A percentile compares a stretch with the other conserved stretches of the same genome.
Evolutionary conservation across 768 basidiomycete genomes (phyloP).

Genomic region (Rhodotorula paludigena): DNA sequence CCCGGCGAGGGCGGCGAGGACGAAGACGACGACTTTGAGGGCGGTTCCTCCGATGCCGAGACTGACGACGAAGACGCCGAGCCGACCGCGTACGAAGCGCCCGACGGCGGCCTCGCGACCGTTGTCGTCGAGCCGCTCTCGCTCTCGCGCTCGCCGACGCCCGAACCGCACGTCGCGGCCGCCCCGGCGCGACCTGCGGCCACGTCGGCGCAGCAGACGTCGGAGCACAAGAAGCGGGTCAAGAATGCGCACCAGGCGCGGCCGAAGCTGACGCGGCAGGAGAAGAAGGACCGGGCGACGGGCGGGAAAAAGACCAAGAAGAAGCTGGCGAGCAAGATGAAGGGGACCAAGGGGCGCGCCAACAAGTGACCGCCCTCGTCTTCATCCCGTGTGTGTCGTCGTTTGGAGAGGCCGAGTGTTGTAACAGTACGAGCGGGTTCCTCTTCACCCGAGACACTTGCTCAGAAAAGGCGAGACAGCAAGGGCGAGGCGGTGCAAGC

Average conservation of each 20-base stretch:
- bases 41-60: neutral
- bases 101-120: slow-evolving; percentile 27
- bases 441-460: no score
- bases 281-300: slow-evolving; percentile 33
- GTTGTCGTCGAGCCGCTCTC: slow-evolving; percentile 31
- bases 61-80: neutral
- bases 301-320: slow-evolving; percentile 34
- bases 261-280: slow-evolving; percentile 30
- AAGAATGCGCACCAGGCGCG: slow-evolving; percentile 19
- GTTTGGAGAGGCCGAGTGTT: neutral
- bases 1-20: slow-evolving; percentile 2
- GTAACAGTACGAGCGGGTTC: no score
- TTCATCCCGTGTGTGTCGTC: no score
- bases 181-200: neutral
- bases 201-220: neutral
- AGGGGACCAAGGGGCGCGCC: slow-evolving; percentile 26
- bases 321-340: slow-evolving; percentile 20
- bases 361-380: no score
- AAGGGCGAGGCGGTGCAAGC: no score
- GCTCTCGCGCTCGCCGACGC: slow-evolving; percentile 15
- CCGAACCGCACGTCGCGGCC: no score
- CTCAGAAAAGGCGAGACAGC: no score
- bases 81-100: slow-evolving; percentile 4
- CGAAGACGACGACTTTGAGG: neutral
- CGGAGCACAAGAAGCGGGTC: slow-evolving; percentile 30